phyloP scores from a whole-genome alignment of 1,139 yeast species.

The Zygosaccharomyces pseudobailii region DNA sequence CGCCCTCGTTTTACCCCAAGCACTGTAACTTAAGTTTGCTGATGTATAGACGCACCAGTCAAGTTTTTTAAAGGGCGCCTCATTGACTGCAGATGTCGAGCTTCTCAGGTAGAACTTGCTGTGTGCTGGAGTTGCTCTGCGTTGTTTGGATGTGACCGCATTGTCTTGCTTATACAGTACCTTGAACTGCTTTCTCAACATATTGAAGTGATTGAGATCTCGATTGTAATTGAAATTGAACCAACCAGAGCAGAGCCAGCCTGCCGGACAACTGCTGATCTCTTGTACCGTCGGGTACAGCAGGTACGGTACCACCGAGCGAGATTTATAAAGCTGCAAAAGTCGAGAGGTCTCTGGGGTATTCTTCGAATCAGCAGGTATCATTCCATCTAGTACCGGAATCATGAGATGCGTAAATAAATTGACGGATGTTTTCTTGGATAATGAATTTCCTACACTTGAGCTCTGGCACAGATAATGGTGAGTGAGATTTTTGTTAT shows the following conservation, averaged over 20 bases:
- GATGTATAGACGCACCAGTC: conserved; percentile 66
- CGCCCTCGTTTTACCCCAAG: conserved; percentile 51
- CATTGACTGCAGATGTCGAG: conserved; percentile 16
- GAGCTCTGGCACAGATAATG: conserved; percentile 53
- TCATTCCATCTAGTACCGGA: conserved; percentile 39
- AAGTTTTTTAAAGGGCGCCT: conserved; percentile 39
- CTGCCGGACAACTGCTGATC: conserved; percentile 41
- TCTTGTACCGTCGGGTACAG: conserved; percentile 54
- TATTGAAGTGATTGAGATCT: conserved; percentile 23
- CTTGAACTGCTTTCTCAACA: conserved; percentile 16
- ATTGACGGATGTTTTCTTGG: conserved; percentile 38
- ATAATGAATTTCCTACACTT: conserved; percentile 54
- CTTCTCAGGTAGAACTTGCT: conserved; percentile 45
- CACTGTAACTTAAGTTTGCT: conserved; percentile 60
- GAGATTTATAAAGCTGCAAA: conserved; percentile 29
- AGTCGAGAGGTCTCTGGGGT: conserved; percentile 3
- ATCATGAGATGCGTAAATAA: conserved; percentile 53
- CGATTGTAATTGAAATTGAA: conserved; percentile 44
- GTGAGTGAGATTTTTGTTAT: conserved; percentile 15
- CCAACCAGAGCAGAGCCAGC: conserved; percentile 51
- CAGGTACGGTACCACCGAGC: conserved; percentile 43
- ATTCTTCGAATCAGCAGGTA: conserved; percentile 8
- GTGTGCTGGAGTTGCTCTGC: conserved; percentile 41
- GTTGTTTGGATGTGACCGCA: conserved; percentile 15
- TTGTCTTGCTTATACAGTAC: conserved; percentile 28